Evolutionary conservation across 768 basidiomycete species (phyloP).

Genomic region (Russula brevipes): DNA sequence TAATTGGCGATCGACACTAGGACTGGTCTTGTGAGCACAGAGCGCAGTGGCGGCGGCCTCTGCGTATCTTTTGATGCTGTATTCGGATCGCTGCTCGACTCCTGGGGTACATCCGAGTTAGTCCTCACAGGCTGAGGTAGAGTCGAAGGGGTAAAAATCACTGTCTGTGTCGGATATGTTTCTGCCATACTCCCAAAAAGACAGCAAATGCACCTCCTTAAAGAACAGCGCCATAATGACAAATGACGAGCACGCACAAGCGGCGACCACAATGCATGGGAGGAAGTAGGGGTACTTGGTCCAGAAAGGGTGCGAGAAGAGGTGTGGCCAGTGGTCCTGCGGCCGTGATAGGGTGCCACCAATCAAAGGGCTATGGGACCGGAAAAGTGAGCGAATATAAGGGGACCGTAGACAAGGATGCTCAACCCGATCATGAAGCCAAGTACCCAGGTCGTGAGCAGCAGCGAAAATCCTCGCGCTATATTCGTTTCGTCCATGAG

Average conservation of each 20-base stretch:
- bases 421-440: slow-evolving; percentile 18
- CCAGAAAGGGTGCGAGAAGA: slow-evolving; percentile 26
- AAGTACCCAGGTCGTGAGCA: slow-evolving; percentile 29
- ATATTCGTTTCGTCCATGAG: no score
- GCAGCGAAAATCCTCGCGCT: slow-evolving; percentile 36
- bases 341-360: slow-evolving; percentile 28
- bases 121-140: no score
- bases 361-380: slow-evolving; percentile 25
- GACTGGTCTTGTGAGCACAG: slow-evolving; percentile 34
- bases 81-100: not conserved
- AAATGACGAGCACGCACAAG: not conserved
- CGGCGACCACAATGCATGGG: slow-evolving; percentile 15
- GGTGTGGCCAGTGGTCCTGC: slow-evolving; percentile 21
- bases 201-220: not conserved
- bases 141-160: not conserved
- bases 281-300: slow-evolving; percentile 28
- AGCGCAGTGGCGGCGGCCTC: slow-evolving; percentile 32
- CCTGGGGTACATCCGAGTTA: no score
- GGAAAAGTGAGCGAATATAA: not conserved
- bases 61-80: not conserved
- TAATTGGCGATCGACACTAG: slow-evolving; percentile 42
- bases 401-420: not conserved
- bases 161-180: not conserved
- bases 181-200: no score
- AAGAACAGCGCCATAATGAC: not conserved